Evolutionary conservation across 148 eudicot species (phyloP), one percentile per base, ranked within the genome.

Genomic region (Pharnaceum exiguum): DNA sequence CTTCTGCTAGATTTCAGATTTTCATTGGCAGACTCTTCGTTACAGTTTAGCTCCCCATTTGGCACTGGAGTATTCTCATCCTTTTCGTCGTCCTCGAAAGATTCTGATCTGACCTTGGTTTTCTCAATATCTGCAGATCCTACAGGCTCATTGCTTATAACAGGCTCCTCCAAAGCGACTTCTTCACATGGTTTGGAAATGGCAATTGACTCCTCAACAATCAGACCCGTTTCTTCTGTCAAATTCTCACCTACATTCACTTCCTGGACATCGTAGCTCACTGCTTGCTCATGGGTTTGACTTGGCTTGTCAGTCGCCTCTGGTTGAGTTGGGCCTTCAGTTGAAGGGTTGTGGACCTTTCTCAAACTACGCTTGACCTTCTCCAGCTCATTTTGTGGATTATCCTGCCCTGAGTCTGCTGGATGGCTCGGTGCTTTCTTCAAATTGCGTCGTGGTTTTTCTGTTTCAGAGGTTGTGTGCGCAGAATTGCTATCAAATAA

Each of bases 311-410:
- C 75, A 25, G 29, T 44, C 31, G 31, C 52, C 47, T 71, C 77
- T 24, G 72, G 42, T 31, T 63, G 73, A 47, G 48, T 33, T 38
- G 67, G 15, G 63, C 54, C 57, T 59, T 71, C 77, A 25, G 42
- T 45, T 27, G 62, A 73, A 33, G 85, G 85, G 38, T 47, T 50
- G 59, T 59, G 75, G 65, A 81, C 82, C 54, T 80, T 77, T 54
- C 85, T 74, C 69, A 80, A 59, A 57, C 55, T 77, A 52, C 85
- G 79, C 29, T 80, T 80, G 21, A 80, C 77, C 74, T 71, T 80
- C 77, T 80, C 79, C 40, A 80, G 68, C 65, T 77, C 85, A 55
- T 38, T 57, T 48, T 71, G 85, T 25, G 82, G 79, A 65, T 68
- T 68, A 49, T 75, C 87, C 43, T 58, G 78, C 42, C 56, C 57